phyloP scores from a whole-genome alignment of 306 rosid species.

The Fagus crenata region DNA sequence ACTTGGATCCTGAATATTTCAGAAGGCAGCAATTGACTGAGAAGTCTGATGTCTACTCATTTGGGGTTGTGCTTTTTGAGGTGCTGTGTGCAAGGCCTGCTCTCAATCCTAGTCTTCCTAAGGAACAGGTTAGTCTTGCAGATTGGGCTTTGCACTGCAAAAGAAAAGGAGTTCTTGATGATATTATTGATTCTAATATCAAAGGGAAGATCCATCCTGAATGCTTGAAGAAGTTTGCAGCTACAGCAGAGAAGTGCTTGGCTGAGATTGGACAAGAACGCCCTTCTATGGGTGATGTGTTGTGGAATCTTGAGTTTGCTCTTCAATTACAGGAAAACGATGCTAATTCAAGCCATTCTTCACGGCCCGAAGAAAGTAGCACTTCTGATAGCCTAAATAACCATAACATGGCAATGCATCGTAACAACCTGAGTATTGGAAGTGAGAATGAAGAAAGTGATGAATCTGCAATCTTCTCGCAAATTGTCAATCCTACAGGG shows the following conservation, averaged over 20 bases:
- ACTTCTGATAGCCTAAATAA: slow-evolving; percentile 33
- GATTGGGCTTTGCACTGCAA: slow-evolving; percentile 48
- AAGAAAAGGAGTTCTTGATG: slow-evolving; percentile 50
- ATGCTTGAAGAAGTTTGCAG: slow-evolving; percentile 52
- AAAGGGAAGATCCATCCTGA: slow-evolving; percentile 48
- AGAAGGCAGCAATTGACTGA: slow-evolving; percentile 63
- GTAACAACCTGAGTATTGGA: slow-evolving; percentile 40
- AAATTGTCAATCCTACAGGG: slow-evolving; percentile 30
- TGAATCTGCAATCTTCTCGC: slow-evolving; percentile 31
- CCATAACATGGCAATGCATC: slow-evolving; percentile 28
- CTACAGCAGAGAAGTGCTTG: slow-evolving; percentile 54
- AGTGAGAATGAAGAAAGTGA: slow-evolving; percentile 32
- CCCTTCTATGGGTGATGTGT: slow-evolving; percentile 56
- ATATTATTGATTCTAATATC: slow-evolving; percentile 45
- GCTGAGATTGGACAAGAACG: slow-evolving; percentile 49
- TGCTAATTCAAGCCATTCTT: slow-evolving; percentile 29
- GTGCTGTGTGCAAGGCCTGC: slow-evolving; percentile 55
- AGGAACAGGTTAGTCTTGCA: slow-evolving; percentile 61
- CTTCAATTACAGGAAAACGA: slow-evolving; percentile 46
- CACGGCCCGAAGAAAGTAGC: slow-evolving; percentile 14
- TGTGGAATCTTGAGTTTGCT: slow-evolving; percentile 60
- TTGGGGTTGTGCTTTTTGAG: slow-evolving; percentile 62
- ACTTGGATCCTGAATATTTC: slow-evolving; percentile 63
- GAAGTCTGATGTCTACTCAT: slow-evolving; percentile 58
- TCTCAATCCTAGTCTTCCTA: slow-evolving; percentile 49